Conservation (phyloP, 2,329 filamentous ascomycete genomes). For the Colletotrichum limetticola region DNA sequence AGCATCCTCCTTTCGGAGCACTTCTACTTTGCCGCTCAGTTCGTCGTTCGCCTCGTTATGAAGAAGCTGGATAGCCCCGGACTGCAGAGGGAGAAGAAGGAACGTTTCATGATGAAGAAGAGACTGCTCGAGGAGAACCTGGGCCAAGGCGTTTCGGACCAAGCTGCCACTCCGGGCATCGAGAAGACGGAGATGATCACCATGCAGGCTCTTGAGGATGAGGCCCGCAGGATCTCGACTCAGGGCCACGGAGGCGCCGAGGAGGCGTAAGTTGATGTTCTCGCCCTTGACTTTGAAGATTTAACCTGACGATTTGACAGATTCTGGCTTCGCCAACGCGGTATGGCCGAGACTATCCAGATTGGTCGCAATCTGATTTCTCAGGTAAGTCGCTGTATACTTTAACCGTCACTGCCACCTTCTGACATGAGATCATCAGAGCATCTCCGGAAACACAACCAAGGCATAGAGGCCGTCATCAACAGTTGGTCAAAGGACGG, state of each 20-base stretch:
- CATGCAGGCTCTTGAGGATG: constrained; percentile 71
- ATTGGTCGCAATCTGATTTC: constrained; percentile 66
- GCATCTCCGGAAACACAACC: constrained; percentile 26
- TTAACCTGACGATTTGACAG: constrained; percentile 44
- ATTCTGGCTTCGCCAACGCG: constrained; percentile 72
- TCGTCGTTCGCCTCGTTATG: constrained; percentile 77
- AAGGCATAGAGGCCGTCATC: constrained; percentile 4
- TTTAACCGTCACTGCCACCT: neutral
- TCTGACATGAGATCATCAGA: neutral
- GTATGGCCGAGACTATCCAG: constrained; percentile 66
- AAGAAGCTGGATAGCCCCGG: constrained; percentile 87
- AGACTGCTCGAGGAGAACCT: constrained; percentile 80
- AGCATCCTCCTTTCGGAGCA: constrained; percentile 90
- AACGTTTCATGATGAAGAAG: constrained; percentile 84
- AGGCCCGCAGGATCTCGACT: constrained; percentile 63
- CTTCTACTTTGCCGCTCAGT: constrained; percentile 82
- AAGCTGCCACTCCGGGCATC: constrained; percentile 57
- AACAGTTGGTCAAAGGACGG: neutral
- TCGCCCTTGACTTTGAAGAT: neutral
- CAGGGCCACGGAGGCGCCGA: constrained; percentile 62
- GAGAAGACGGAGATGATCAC: constrained; percentile 72
- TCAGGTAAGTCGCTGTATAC: constrained; percentile 45
- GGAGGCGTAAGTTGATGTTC: constrained; percentile 55
- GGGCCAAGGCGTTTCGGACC: constrained; percentile 64
- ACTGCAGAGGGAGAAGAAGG: constrained; percentile 83